Percentiles rank a stretch among this genome's conserved stretches.
These are phyloP conservation scores for Tubosaeta sp. DNA, from an alignment of 768 basidiomycete genomes.

Conservation along the genomic window DNA sequence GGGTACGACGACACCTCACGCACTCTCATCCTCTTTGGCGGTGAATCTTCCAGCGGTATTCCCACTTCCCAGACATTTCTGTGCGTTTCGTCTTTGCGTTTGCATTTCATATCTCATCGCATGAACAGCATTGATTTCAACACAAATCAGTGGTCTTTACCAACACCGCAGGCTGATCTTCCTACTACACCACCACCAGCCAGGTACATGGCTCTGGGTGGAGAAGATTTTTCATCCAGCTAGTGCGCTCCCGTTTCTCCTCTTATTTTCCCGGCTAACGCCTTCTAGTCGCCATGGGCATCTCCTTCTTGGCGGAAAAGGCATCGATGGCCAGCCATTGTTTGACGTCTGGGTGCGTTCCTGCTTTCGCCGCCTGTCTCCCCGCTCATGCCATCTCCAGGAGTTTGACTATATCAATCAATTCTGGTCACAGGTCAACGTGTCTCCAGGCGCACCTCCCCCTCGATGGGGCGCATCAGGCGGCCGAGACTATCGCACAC, in stretches of 20 bases:
- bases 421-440: slow-evolving; percentile 65
- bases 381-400: slow-evolving; percentile 34
- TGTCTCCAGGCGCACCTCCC: slow-evolving; percentile 53
- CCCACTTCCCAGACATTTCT: slow-evolving; percentile 63
- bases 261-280: slow-evolving; percentile 16
- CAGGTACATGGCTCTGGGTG: slow-evolving; percentile 60
- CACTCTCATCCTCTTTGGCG: slow-evolving; percentile 69
- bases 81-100: slow-evolving; percentile 36
- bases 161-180: slow-evolving; percentile 49
- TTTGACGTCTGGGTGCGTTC: slow-evolving; percentile 70
- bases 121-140: slow-evolving; percentile 56
- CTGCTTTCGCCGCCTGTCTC: background rate
- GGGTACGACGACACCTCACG: slow-evolving; percentile 50
- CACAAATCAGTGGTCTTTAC: slow-evolving; percentile 56
- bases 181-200: slow-evolving; percentile 48
- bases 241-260: slow-evolving; percentile 49
- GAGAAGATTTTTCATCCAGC: slow-evolving; percentile 74
- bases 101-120: slow-evolving; percentile 4
- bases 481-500: slow-evolving; percentile 60
- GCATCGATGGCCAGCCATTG: slow-evolving; percentile 46
- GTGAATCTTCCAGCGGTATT: slow-evolving; percentile 63
- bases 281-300: slow-evolving; percentile 63
- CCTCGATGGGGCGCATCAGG: slow-evolving; percentile 70
- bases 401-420: slow-evolving; percentile 73
- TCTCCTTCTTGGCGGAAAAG: slow-evolving; percentile 70